These are phyloP conservation scores for Phialophora expanda DNA, from an alignment of 2,329 filamentous ascomycete genomes.

Conservation along the genomic window DNA sequence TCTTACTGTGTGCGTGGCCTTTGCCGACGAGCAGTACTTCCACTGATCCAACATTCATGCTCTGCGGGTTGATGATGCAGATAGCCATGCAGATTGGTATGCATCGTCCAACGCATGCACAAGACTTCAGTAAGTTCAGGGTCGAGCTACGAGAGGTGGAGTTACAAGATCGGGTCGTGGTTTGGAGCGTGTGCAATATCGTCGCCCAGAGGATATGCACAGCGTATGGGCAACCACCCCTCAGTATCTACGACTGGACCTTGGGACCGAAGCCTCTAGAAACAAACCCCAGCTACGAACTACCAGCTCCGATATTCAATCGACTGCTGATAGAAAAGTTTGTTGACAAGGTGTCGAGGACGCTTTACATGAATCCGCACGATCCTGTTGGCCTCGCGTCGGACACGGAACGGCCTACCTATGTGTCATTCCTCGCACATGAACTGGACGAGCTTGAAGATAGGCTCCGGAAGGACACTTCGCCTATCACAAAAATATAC, in stretches of 20 bases:
- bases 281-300: slow-evolving; percentile 52
- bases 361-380: slow-evolving; percentile 61
- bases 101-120: slow-evolving; percentile 67
- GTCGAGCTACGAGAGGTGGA: slow-evolving; percentile 65
- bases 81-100: slow-evolving; percentile 71
- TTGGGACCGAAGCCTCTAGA: slow-evolving; percentile 52
- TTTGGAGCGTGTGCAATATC: slow-evolving; percentile 71
- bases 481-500: slow-evolving; percentile 55
- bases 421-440: slow-evolving; percentile 53
- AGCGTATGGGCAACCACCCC: slow-evolving; percentile 70
- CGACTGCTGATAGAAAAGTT: slow-evolving; percentile 64
- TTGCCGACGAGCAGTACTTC: slow-evolving; percentile 68
- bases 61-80: slow-evolving; percentile 70
- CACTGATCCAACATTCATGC: slow-evolving; percentile 68
- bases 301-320: slow-evolving; percentile 59
- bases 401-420: slow-evolving; percentile 51
- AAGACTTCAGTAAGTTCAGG: slow-evolving; percentile 59
- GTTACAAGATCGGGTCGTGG: slow-evolving; percentile 67
- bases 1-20: slow-evolving; percentile 68
- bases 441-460: slow-evolving; percentile 60
- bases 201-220: slow-evolving; percentile 70
- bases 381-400: slow-evolving; percentile 59
- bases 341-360: slow-evolving; percentile 62
- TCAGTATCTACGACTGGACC: slow-evolving; percentile 66
- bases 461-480: slow-evolving; percentile 51